Conservation (phyloP, 2,329 filamentous ascomycete species). For the Penicillium sp. region DNA sequence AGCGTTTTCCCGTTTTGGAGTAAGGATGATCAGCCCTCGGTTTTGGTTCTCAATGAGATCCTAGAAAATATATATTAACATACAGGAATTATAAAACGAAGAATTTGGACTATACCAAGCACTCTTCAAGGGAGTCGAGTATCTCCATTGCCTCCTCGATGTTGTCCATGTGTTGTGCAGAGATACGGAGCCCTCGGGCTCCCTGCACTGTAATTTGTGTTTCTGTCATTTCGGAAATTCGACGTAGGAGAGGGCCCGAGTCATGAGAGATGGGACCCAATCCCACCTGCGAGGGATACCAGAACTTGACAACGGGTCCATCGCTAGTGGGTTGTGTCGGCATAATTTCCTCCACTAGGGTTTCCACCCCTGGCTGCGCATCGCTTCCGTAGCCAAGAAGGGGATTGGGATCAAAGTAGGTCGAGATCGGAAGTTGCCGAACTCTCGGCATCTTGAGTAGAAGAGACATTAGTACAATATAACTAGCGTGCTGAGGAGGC, state of each 20-base stretch:
- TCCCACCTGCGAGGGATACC: background rate
- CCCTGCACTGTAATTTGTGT: background rate
- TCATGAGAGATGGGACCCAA: background rate
- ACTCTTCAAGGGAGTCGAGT: conserved; percentile 2
- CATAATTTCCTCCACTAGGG: background rate
- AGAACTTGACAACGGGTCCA: background rate
- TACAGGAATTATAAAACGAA: background rate
- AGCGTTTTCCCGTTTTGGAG: background rate
- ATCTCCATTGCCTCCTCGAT: background rate
- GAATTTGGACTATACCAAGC: background rate
- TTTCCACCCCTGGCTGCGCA: background rate
- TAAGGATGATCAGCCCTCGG: background rate
- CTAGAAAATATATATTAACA: background rate
- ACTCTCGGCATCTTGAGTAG: background rate
- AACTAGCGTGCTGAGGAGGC: background rate
- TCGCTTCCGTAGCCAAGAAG: background rate
- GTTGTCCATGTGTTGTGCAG: background rate
- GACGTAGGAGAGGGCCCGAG: background rate
- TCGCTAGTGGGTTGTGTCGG: background rate
- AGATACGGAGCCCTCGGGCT: background rate
- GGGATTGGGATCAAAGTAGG: background rate
- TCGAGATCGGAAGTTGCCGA: background rate
- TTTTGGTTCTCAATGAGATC: background rate
- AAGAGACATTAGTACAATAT: background rate
- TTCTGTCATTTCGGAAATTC: background rate